Evolutionary conservation across 352 stramenopile species (phyloP).

Genomic region (Phytophthora pluvialis): DNA sequence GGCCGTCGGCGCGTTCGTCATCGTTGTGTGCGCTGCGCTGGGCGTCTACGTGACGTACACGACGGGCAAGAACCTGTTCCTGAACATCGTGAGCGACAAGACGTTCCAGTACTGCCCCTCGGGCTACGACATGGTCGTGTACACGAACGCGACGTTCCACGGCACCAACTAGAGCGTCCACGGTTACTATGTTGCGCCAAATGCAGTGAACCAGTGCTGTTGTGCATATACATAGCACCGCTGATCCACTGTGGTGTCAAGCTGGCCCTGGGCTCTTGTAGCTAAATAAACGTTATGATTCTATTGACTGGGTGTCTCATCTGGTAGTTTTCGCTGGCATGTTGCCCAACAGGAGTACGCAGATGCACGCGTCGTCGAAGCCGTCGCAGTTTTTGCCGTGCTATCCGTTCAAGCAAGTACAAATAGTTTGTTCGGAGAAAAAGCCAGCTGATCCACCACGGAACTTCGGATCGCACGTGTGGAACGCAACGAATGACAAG

Average conservation of each 20-base stretch:
- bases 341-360: too few species aligned
- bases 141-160: slow-evolving; percentile 61
- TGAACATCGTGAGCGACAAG: slow-evolving; percentile 38
- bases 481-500: too few species aligned
- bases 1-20: slow-evolving; percentile 38
- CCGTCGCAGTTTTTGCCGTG: too few species aligned
- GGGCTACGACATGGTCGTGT: slow-evolving; percentile 53
- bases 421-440: too few species aligned
- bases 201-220: slow-evolving; percentile 20
- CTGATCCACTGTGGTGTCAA: slow-evolving; percentile 1
- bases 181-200: slow-evolving; percentile 12
- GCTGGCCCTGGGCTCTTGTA: slow-evolving; percentile 20
- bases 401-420: too few species aligned
- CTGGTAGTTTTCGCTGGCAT: too few species aligned
- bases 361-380: too few species aligned
- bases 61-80: slow-evolving; percentile 51
- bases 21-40: slow-evolving; percentile 42
- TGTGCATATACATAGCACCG: slow-evolving; percentile 20
- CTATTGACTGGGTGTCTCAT: slow-evolving; percentile 28
- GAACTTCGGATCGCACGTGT: too few species aligned
- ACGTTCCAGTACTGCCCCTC: slow-evolving; percentile 67
- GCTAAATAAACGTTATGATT: slow-evolving; percentile 37
- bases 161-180: slow-evolving; percentile 36
- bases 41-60: slow-evolving; percentile 54
- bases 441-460: too few species aligned